These are phyloP conservation scores for Zygnema circumcarinatum DNA, from an alignment of 139 green algal species.

Conservation along the genomic window DNA sequence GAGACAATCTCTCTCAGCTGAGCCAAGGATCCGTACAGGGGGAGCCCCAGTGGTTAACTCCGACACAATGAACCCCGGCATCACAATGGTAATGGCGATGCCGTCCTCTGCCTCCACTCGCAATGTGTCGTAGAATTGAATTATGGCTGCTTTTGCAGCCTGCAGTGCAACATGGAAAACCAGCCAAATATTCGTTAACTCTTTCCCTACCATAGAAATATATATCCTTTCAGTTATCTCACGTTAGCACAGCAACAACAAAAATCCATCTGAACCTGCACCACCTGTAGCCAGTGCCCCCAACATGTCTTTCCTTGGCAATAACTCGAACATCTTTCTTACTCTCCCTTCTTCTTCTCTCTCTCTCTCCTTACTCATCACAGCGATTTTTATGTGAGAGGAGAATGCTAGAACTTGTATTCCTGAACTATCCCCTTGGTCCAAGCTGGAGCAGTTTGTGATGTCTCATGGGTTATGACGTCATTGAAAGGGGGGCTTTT, in stretches of 20 bases:
- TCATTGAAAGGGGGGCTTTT: too few relatives aligned
- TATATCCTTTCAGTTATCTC: not conserved
- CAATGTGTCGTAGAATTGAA: conserved; percentile 60
- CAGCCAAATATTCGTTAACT: too few relatives aligned
- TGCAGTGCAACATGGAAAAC: not conserved
- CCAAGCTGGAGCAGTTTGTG: too few relatives aligned
- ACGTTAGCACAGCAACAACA: not conserved
- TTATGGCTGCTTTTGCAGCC: conserved; percentile 47
- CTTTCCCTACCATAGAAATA: too few relatives aligned
- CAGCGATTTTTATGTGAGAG: conserved; percentile 2
- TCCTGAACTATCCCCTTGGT: too few relatives aligned
- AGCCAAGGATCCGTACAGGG: too few relatives aligned
- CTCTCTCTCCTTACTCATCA: not conserved
- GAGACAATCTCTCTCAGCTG: too few relatives aligned
- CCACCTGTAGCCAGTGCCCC: too few relatives aligned
- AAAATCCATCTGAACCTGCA: not conserved
- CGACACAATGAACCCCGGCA: conserved; percentile 45
- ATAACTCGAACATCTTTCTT: too few relatives aligned
- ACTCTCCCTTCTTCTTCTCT: not conserved
- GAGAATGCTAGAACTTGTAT: too few relatives aligned
- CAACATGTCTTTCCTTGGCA: too few relatives aligned
- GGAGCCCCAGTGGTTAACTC: conserved; percentile 33
- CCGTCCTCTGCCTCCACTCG: not conserved
- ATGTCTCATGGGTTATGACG: too few relatives aligned
- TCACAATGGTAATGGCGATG: conserved; percentile 42